Evolutionary conservation across 2,329 filamentous ascomycete species (phyloP).

Genomic region (Penicillium sp.): DNA sequence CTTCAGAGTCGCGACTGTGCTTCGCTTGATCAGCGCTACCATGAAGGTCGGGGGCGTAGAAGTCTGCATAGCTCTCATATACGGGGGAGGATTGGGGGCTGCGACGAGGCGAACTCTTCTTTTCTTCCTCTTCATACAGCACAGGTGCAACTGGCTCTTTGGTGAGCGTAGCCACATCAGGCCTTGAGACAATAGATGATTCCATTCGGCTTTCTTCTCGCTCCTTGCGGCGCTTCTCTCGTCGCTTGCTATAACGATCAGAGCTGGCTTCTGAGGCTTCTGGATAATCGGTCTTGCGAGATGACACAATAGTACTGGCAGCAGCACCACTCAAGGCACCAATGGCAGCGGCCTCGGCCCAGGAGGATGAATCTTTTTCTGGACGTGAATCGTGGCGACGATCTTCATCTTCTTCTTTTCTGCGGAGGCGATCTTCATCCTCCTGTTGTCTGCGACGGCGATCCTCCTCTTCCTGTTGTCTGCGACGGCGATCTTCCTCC

Average conservation of each 20-base stretch:
- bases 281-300: constrained; percentile 28
- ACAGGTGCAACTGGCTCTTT: constrained; percentile 16
- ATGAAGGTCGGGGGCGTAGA: constrained; percentile 42
- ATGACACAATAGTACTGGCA: constrained; percentile 43
- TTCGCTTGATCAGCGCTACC: constrained; percentile 40
- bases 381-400: constrained; percentile 6
- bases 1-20: constrained; percentile 13
- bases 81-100: constrained; percentile 33
- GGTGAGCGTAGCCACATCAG: constrained; percentile 18
- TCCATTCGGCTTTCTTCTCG: constrained; percentile 18
- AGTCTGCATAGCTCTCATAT: constrained; percentile 45
- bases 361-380: constrained; percentile 31
- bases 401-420: neutral
- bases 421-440: neutral
- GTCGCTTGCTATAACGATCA: constrained; percentile 40
- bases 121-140: constrained; percentile 24
- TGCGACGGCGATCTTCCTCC: constrained; percentile 6
- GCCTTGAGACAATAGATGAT: constrained; percentile 25
- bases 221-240: constrained; percentile 39
- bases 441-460: neutral
- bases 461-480: neutral
- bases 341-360: constrained; percentile 45
- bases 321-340: constrained; percentile 52
- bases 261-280: constrained; percentile 30
- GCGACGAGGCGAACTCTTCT: constrained; percentile 24